Evolutionary conservation across 768 basidiomycete genomes (phyloP).

Genomic region (Imleria badia): DNA sequence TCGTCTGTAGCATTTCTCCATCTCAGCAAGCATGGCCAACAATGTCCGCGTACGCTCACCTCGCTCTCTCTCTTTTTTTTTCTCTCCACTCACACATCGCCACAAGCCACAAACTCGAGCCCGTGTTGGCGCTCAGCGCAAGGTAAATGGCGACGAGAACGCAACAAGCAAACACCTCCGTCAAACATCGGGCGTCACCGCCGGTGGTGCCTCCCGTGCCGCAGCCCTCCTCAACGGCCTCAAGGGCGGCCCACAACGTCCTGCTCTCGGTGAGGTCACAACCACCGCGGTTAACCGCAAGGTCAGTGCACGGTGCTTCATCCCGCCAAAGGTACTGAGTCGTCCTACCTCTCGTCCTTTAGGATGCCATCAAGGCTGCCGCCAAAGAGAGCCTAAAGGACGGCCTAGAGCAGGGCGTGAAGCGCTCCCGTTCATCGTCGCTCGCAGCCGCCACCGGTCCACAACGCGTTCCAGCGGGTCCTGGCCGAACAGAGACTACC

Average conservation of each 20-base stretch:
- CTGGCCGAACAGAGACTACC: slow-evolving; percentile 48
- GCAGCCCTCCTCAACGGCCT: slow-evolving; percentile 37
- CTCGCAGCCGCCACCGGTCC: slow-evolving; percentile 57
- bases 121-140: slow-evolving; percentile 63
- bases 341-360: slow-evolving; percentile 8
- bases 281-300: slow-evolving; percentile 76
- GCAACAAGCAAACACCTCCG: slow-evolving; percentile 66
- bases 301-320: slow-evolving; percentile 40
- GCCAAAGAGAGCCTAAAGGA: slow-evolving; percentile 64
- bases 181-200: slow-evolving; percentile 52
- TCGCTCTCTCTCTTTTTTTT: neutral
- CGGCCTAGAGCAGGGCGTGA: slow-evolving; percentile 46
- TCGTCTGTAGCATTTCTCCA: slow-evolving; percentile 27
- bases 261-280: slow-evolving; percentile 81
- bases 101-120: slow-evolving; percentile 64
- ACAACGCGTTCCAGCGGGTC: slow-evolving; percentile 70
- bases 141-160: slow-evolving; percentile 75
- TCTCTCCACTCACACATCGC: slow-evolving; percentile 4
- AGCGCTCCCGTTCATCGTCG: slow-evolving; percentile 66
- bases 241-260: slow-evolving; percentile 63
- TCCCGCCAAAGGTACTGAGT: slow-evolving; percentile 1
- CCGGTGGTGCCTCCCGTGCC: slow-evolving; percentile 50
- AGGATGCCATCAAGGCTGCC: slow-evolving; percentile 44
- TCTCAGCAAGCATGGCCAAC: slow-evolving; percentile 50
- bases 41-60: slow-evolving; percentile 52